Evolutionary conservation across 352 stramenopile genomes (phyloP).

Genomic region (Phytophthora pluvialis): DNA sequence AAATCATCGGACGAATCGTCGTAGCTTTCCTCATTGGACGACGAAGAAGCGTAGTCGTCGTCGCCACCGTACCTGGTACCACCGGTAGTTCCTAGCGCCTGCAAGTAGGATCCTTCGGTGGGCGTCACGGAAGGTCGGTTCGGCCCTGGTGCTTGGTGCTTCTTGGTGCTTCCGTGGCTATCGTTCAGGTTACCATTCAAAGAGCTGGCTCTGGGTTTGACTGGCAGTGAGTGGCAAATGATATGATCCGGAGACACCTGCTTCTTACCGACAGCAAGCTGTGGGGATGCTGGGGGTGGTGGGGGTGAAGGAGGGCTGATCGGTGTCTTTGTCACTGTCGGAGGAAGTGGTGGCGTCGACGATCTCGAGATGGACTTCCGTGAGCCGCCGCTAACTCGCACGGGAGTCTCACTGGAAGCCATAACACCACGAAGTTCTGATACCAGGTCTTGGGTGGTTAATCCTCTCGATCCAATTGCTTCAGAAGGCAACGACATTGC

Average conservation of each 20-base stretch:
- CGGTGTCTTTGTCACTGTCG: constrained; percentile 13
- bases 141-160: not conserved
- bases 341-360: constrained; percentile 24
- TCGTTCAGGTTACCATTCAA: constrained; percentile 11
- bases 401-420: constrained; percentile 64
- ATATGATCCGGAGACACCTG: constrained; percentile 9
- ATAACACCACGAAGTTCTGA: constrained; percentile 69
- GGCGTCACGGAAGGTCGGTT: constrained; percentile 21
- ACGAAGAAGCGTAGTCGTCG: constrained; percentile 39
- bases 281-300: constrained; percentile 6
- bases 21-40: constrained; percentile 45
- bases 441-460: constrained; percentile 62
- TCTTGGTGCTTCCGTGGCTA: constrained; percentile 24
- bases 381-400: constrained; percentile 28
- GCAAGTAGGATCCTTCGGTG: constrained; percentile 33
- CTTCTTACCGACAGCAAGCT: constrained; percentile 18
- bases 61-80: constrained; percentile 29
- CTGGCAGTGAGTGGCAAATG: constrained; percentile 8
- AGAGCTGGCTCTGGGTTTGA: constrained; percentile 15
- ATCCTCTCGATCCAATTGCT: constrained; percentile 11
- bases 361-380: constrained; percentile 41
- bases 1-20: constrained; percentile 44
- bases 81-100: constrained; percentile 38
- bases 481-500: constrained; percentile 31
- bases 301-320: constrained; percentile 25